Evolutionary conservation across 2,329 filamentous ascomycete genomes (phyloP).

Genomic region (Aspergillus carbonarius): DNA sequence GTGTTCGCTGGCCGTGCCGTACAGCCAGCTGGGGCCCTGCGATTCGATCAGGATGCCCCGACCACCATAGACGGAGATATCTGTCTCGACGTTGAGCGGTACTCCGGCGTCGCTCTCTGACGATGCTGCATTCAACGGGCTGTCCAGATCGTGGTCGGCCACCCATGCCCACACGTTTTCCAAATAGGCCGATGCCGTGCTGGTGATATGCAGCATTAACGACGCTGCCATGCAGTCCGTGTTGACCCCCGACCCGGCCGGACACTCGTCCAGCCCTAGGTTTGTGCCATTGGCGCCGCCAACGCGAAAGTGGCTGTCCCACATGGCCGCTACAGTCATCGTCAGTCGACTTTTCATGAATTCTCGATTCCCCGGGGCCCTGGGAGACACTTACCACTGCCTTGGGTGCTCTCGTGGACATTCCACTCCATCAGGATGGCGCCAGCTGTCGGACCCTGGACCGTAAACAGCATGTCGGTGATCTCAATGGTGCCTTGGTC

Average conservation of each 20-base stretch:
- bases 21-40: slow-evolving; percentile 55
- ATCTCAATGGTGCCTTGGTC: slow-evolving; percentile 51
- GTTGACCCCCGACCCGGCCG: slow-evolving; percentile 17
- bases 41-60: slow-evolving; percentile 53
- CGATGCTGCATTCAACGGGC: slow-evolving; percentile 8
- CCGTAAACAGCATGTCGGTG: slow-evolving; percentile 34
- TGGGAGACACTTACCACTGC: slow-evolving; percentile 7
- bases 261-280: slow-evolving; percentile 20
- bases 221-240: slow-evolving; percentile 27
- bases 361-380: background rate
- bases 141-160: slow-evolving; percentile 31
- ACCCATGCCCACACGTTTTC: slow-evolving; percentile 33
- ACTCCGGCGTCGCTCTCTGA: background rate
- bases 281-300: slow-evolving; percentile 32
- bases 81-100: slow-evolving; percentile 28
- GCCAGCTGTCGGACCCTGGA: slow-evolving; percentile 33
- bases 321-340: background rate
- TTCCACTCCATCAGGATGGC: slow-evolving; percentile 41
- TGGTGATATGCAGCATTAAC: slow-evolving; percentile 64
- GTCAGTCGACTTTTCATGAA: too few relatives aligned
- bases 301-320: slow-evolving; percentile 37
- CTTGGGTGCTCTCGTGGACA: slow-evolving; percentile 28
- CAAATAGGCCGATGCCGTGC: slow-evolving; percentile 41
- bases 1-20: slow-evolving; percentile 65
- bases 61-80: slow-evolving; percentile 64